phyloP scores from a whole-genome alignment of 78 protist genomes.

The Dictyostelium firmibasis region DNA sequence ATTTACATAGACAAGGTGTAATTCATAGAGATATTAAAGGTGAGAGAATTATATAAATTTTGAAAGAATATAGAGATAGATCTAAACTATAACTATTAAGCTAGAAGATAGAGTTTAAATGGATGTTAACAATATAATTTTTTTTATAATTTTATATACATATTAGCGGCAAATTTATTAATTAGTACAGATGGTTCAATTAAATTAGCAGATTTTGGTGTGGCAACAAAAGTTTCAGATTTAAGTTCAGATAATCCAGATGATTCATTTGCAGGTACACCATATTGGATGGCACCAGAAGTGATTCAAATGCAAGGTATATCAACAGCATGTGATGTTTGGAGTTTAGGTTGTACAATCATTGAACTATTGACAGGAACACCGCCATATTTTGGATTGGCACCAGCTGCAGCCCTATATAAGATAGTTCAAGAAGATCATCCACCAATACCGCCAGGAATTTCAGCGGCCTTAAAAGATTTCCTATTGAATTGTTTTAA shows the following conservation, averaged over 20 bases:
- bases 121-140: no score
- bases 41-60: no score
- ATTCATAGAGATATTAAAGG: constrained; percentile 88
- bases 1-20: constrained; percentile 92
- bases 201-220: constrained; percentile 95
- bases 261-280: constrained; percentile 94
- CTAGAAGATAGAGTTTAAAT: no score
- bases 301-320: constrained; percentile 89
- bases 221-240: constrained; percentile 74
- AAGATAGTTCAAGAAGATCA: constrained; percentile 84
- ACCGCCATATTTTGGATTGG: constrained; percentile 95
- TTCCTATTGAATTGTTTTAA: constrained; percentile 92
- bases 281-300: constrained; percentile 98
- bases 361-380: constrained; percentile 83
- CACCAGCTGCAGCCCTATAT: constrained; percentile 95
- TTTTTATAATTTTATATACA: no score
- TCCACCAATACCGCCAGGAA: constrained; percentile 91
- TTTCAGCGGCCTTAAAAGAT: constrained; percentile 88
- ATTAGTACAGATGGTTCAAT: constrained; percentile 81
- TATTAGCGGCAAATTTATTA: constrained; percentile 80
- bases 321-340: constrained; percentile 84
- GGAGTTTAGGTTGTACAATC: constrained; percentile 91
- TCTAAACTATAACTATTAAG: no score
- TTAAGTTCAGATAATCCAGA: constrained; percentile 62
- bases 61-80: no score